phyloP scores from a whole-genome alignment of 768 basidiomycete genomes.

The Mycena maculata region DNA sequence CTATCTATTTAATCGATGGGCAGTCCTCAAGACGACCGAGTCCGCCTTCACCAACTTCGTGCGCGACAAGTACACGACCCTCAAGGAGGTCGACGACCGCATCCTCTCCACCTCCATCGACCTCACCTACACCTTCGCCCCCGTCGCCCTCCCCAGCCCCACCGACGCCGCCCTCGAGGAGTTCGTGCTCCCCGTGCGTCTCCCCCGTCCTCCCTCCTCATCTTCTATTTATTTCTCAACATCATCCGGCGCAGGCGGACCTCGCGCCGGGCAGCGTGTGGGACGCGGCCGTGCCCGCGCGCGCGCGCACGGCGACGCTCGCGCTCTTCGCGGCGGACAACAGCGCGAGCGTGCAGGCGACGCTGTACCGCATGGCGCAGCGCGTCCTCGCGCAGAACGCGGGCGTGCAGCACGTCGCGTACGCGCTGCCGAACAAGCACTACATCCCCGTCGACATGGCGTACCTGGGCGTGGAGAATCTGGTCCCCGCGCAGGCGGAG shows the following conservation, averaged over 20 bases:
- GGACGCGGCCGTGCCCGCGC: slow-evolving; percentile 66
- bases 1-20: too few relatives aligned
- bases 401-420: slow-evolving; percentile 69
- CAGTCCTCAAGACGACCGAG: slow-evolving; percentile 91
- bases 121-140: slow-evolving; percentile 72
- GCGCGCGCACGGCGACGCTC: slow-evolving; percentile 74
- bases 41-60: slow-evolving; percentile 86
- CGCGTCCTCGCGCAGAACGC: slow-evolving; percentile 75
- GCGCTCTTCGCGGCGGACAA: slow-evolving; percentile 88
- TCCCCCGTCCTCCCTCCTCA: too few relatives aligned
- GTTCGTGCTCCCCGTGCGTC: slow-evolving; percentile 54
- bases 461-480: slow-evolving; percentile 78
- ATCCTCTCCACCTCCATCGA: slow-evolving; percentile 93
- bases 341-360: slow-evolving; percentile 95
- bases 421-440: slow-evolving; percentile 92
- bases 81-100: slow-evolving; percentile 85
- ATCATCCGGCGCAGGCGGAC: background rate
- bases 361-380: slow-evolving; percentile 89
- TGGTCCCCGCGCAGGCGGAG: slow-evolving; percentile 79
- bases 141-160: slow-evolving; percentile 59
- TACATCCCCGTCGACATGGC: slow-evolving; percentile 90
- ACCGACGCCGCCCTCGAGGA: slow-evolving; percentile 64
- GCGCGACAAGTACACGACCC: slow-evolving; percentile 90
- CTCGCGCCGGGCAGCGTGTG: slow-evolving; percentile 59
- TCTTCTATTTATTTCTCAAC: background rate